phyloP scores from a whole-genome alignment of 805 yeast species.

The Ogataea siamensis region DNA sequence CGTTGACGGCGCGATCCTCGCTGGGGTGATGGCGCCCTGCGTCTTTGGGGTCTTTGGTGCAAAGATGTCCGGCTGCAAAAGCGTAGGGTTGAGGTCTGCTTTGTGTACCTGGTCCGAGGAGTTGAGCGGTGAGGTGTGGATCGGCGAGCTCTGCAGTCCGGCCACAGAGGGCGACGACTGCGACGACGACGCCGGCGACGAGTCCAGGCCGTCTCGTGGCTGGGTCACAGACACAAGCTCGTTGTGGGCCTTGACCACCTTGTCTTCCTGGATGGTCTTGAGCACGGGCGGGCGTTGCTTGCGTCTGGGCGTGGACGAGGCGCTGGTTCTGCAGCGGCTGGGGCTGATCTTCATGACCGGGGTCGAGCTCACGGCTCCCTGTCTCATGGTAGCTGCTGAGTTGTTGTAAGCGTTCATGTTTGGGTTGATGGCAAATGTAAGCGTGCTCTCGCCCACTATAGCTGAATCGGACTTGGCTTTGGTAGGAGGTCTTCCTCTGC shows the following conservation, averaged over 20 bases:
- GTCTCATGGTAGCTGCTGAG: slow-evolving; percentile 31
- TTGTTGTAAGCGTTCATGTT: slow-evolving; percentile 25
- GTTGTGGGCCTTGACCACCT: slow-evolving; percentile 22
- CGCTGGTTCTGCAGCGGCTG: slow-evolving; percentile 19
- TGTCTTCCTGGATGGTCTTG: slow-evolving; percentile 9
- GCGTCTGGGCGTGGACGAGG: slow-evolving; percentile 13
- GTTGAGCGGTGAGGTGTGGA: slow-evolving; percentile 31
- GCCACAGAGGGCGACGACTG: slow-evolving; percentile 17
- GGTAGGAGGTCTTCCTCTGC: slow-evolving; percentile 34
- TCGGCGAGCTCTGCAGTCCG: slow-evolving; percentile 25
- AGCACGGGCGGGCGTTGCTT: slow-evolving; percentile 8
- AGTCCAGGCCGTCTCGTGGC: slow-evolving; percentile 9
- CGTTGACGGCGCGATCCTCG: slow-evolving; percentile 22
- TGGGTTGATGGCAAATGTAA: slow-evolving; percentile 23
- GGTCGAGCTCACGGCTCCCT: slow-evolving; percentile 30
- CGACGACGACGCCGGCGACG: slow-evolving; percentile 20
- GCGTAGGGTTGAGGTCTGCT: slow-evolving; percentile 25
- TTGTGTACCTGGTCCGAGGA: slow-evolving; percentile 16
- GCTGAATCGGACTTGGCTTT: slow-evolving; percentile 19
- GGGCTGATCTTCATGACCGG: slow-evolving; percentile 36
- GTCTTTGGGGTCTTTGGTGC: slow-evolving; percentile 9
- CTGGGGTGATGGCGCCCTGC: slow-evolving; percentile 3
- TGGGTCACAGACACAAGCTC: slow-evolving; percentile 24
- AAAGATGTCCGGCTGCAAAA: slow-evolving; percentile 19
- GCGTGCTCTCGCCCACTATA: slow-evolving; percentile 29